Percentiles rank a stretch among this genome's conserved stretches.
phyloP scores from a whole-genome alignment of 306 rosid species.

The Coriaria nepalensis region DNA sequence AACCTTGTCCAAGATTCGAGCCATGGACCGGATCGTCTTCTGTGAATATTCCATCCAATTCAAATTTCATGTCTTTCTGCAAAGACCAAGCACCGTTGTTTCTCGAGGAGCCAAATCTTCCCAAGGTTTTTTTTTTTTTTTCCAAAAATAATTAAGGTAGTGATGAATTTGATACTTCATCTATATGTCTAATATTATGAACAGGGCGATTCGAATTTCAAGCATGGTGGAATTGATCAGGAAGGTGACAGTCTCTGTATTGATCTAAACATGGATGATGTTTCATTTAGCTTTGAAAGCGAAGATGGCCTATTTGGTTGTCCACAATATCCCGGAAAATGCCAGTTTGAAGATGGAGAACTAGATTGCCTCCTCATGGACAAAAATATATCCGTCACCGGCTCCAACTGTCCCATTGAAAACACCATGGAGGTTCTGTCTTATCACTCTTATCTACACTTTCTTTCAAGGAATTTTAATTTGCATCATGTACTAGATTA shows the following conservation, averaged over 20 bases:
- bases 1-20: conserved; percentile 24
- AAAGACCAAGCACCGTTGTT: conserved; percentile 30
- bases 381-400: conserved; percentile 40
- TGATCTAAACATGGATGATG: conserved; percentile 34
- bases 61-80: conserved; percentile 14
- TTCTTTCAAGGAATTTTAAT: not conserved
- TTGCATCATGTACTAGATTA: not conserved
- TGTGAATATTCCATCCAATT: conserved; percentile 16
- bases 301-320: conserved; percentile 37
- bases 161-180: too few relatives aligned
- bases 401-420: conserved; percentile 38
- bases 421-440: conserved; percentile 46
- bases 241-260: conserved; percentile 35
- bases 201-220: conserved; percentile 34
- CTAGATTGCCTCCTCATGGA: conserved; percentile 45
- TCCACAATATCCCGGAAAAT: conserved; percentile 32
- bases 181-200: not conserved
- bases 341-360: conserved; percentile 43
- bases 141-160: too few relatives aligned
- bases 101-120: conserved; percentile 26
- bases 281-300: conserved; percentile 27
- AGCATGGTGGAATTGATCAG: conserved; percentile 27
- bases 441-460: not conserved
- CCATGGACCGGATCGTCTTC: conserved; percentile 35
- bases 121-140: conserved; percentile 33